These are phyloP conservation scores for Aquilaria sinensis DNA, from an alignment of 345 rosid species.

Conservation along the genomic window DNA sequence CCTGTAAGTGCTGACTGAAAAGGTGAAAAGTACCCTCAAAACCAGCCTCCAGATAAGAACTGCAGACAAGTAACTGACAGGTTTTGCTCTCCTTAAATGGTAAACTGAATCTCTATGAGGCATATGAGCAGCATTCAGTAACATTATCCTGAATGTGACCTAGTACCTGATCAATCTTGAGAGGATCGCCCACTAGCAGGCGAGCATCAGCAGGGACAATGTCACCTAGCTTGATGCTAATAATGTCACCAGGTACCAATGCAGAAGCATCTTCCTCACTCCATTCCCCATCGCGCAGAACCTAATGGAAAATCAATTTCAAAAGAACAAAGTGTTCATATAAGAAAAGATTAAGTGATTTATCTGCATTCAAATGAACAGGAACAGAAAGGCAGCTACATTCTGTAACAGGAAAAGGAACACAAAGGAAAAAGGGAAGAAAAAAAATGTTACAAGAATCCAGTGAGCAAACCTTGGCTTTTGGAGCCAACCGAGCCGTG, in stretches of 20 bases:
- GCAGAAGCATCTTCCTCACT: slow-evolving; percentile 58
- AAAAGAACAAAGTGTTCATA: not conserved
- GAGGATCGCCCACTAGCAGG: slow-evolving; percentile 71
- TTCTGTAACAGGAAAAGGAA: no score
- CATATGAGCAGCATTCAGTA: not conserved
- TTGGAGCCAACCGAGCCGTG: slow-evolving; percentile 89
- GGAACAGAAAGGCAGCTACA: not conserved
- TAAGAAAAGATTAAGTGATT: not conserved
- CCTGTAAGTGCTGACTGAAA: slow-evolving; percentile 88
- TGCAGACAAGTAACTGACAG: no score
- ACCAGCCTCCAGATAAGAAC: no score
- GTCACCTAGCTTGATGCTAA: slow-evolving; percentile 55
- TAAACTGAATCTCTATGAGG: not conserved
- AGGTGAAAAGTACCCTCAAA: not conserved
- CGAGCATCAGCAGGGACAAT: slow-evolving; percentile 75
- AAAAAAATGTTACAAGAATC: not conserved
- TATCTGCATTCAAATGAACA: no score
- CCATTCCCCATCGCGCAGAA: slow-evolving; percentile 56
- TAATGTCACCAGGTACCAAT: slow-evolving; percentile 66
- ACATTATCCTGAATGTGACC: not conserved
- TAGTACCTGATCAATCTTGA: slow-evolving; percentile 55
- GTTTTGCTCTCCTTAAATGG: no score
- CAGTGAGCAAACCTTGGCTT: slow-evolving; percentile 52
- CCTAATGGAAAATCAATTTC: slow-evolving; percentile 19
- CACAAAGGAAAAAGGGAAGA: not conserved